Percentiles rank a stretch among this genome's conserved stretches.
Conservation (phyloP, 139 green algal species). For the Mesotaenium endlicherianum region DNA sequence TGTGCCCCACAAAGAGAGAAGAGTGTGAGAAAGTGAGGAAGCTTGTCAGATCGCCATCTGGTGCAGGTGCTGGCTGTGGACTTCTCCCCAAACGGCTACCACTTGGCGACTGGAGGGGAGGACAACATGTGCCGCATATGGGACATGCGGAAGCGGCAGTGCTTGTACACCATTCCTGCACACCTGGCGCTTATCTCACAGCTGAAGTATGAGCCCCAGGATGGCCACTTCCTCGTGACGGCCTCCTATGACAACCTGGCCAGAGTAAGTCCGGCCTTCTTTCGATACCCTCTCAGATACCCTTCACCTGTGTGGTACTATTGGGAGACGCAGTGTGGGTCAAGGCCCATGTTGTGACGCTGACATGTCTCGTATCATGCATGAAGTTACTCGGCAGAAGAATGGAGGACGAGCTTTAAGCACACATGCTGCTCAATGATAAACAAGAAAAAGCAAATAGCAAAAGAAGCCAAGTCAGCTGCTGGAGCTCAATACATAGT, state of each 20-base stretch:
- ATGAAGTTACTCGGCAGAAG: too few species aligned
- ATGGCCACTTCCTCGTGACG: constrained; percentile 68
- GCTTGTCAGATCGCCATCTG: too few species aligned
- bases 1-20: too few species aligned
- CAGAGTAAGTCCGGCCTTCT: neutral
- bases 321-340: too few species aligned
- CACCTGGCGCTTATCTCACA: constrained; percentile 54
- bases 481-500: too few species aligned
- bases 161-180: constrained; percentile 72
- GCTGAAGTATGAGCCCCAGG: constrained; percentile 68
- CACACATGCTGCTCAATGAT: too few species aligned
- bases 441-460: too few species aligned
- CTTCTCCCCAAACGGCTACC: constrained; percentile 84
- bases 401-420: too few species aligned
- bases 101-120: constrained; percentile 67
- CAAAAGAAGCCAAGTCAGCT: too few species aligned
- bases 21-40: too few species aligned
- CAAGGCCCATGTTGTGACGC: too few species aligned
- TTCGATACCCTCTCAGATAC: neutral
- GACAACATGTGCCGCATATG: constrained; percentile 81
- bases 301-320: neutral
- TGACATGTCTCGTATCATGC: too few species aligned
- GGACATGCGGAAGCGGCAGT: constrained; percentile 78
- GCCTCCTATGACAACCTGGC: constrained; percentile 51
- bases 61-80: constrained; percentile 72